These are phyloP conservation scores for Cyclotella choctawhatcheeana DNA, from an alignment of 108 stramenopile genomes.

Conservation along the genomic window DNA sequence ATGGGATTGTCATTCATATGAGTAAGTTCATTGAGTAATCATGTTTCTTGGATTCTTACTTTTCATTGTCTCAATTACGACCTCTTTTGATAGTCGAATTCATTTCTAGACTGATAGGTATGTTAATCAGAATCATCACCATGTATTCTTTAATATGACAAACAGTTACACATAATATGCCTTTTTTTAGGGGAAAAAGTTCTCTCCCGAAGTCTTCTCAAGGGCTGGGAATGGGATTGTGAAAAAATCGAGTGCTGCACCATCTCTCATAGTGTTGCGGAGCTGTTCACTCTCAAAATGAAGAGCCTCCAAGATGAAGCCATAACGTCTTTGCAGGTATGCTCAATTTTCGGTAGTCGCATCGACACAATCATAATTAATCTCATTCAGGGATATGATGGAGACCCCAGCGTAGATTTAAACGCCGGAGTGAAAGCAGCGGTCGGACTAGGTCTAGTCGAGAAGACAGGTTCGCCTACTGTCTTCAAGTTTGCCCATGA, in stretches of 20 bases:
- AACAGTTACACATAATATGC: no score
- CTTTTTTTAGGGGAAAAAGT: constrained; percentile 1
- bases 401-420: constrained; percentile 13
- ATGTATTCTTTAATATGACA: no score
- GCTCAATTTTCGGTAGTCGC: constrained; percentile 18
- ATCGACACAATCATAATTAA: constrained; percentile 11
- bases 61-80: no score
- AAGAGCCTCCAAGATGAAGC: constrained; percentile 6
- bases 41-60: no score
- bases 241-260: constrained; percentile 12
- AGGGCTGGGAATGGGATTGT: constrained; percentile 37
- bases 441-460: constrained; percentile 6
- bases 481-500: constrained; percentile 22
- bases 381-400: constrained; percentile 13
- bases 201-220: constrained; percentile 22
- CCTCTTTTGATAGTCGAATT: no score
- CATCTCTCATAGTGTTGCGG: constrained; percentile 34
- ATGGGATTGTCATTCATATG: constrained; percentile 10
- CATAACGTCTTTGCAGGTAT: constrained; percentile 10
- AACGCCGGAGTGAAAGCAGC: constrained; percentile 1
- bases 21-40: constrained; percentile 10
- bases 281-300: constrained; percentile 19
- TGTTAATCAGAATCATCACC: no score
- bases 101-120: no score
- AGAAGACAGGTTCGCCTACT: not conserved